phyloP scores from a whole-genome alignment of 495 filamentous ascomycete genomes.

The Pyrenopolyporus hunteri region DNA sequence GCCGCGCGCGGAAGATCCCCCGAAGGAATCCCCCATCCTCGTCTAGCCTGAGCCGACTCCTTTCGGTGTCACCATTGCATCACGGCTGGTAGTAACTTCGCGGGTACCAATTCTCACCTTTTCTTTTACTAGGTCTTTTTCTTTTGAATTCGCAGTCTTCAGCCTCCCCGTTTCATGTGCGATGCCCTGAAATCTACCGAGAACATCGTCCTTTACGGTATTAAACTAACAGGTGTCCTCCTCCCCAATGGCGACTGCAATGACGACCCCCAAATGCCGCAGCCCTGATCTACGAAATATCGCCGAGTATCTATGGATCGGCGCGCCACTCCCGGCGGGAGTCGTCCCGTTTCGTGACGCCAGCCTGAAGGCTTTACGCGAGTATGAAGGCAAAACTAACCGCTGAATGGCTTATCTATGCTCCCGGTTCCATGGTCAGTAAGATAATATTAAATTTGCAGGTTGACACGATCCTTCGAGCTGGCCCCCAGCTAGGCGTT shows the following conservation, averaged over 20 bases:
- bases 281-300: conserved; percentile 19
- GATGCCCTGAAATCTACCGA: conserved; percentile 10
- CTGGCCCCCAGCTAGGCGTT: too few species aligned
- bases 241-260: too few species aligned
- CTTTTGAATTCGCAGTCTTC: neutral
- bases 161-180: conserved; percentile 6
- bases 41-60: conserved; percentile 29
- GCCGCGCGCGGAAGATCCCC: conserved; percentile 6
- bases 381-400: conserved; percentile 5
- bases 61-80: conserved; percentile 28
- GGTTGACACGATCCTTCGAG: neutral
- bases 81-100: conserved; percentile 5
- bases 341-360: conserved; percentile 22
- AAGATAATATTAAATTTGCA: neutral
- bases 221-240: neutral
- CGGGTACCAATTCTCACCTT: neutral
- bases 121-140: neutral
- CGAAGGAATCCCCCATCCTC: conserved; percentile 29
- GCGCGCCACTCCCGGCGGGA: conserved; percentile 36
- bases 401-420: neutral
- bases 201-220: conserved; percentile 3
- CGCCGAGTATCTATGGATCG: conserved; percentile 30
- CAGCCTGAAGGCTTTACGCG: conserved; percentile 13
- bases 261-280: neutral
- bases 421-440: conserved; percentile 12